Conservation (phyloP, 1,139 yeast genomes). For the Sugiyamaella novakii region DNA sequence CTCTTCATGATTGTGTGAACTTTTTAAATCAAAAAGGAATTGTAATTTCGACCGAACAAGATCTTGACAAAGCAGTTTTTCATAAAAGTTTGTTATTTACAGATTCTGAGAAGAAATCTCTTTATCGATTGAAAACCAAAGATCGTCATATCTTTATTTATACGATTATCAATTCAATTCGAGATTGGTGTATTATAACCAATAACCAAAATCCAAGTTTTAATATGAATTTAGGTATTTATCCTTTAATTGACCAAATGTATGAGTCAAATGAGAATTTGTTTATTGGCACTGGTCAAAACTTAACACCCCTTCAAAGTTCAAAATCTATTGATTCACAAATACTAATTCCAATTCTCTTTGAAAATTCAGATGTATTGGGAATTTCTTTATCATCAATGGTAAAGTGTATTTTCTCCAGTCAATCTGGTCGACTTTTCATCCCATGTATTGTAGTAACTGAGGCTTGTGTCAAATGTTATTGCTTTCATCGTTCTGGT, state of each 20-base stretch:
- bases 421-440: conserved; percentile 9
- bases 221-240: conserved; percentile 3
- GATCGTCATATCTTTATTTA: conserved; percentile 4
- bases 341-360: conserved; percentile 9
- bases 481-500: conserved; percentile 12
- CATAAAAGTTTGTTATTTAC: conserved; percentile 4
- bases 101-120: neutral
- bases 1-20: conserved; percentile 6
- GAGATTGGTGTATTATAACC: conserved; percentile 11
- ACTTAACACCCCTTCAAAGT: neutral
- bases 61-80: neutral
- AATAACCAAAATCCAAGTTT: conserved; percentile 7
- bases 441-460: conserved; percentile 8
- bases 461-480: neutral
- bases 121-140: neutral
- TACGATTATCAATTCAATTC: conserved; percentile 6
- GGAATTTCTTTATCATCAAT: neutral
- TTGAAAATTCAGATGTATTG: neutral
- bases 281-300: neutral
- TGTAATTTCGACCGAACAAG: neutral
- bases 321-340: neutral
- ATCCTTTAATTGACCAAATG: neutral
- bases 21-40: conserved; percentile 4
- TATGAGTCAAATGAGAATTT: neutral
- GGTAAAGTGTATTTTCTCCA: conserved; percentile 3